phyloP scores from a whole-genome alignment of 768 basidiomycete species.

The Psilocybe cyanescens region DNA sequence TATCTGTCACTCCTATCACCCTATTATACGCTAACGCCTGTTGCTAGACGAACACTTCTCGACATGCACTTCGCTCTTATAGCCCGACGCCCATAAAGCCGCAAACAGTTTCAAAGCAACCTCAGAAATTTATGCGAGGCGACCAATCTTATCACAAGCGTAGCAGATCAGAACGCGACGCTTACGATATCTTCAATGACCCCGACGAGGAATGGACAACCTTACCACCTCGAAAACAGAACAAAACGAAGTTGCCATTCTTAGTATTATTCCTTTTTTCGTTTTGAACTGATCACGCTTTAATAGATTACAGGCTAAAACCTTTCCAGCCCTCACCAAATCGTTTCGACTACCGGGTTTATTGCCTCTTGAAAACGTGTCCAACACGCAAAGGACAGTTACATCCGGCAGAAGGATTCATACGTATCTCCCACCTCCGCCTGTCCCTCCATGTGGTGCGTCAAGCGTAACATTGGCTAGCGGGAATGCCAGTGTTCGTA shows the following conservation, averaged over 20 bases:
- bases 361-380: neutral
- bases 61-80: neutral
- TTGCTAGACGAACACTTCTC: neutral
- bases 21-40: neutral
- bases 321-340: constrained; percentile 8
- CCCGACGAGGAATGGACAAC: constrained; percentile 42
- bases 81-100: neutral
- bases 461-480: neutral
- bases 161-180: constrained; percentile 19
- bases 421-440: constrained; percentile 25
- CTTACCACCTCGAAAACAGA: constrained; percentile 34
- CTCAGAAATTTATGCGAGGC: neutral
- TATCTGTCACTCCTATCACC: neutral
- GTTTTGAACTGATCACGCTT: neutral
- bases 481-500: neutral
- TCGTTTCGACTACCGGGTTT: constrained; percentile 26
- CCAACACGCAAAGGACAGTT: constrained; percentile 1
- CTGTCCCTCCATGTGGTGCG: neutral
- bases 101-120: neutral
- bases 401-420: constrained; percentile 14
- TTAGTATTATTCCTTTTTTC: neutral
- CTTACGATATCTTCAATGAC: constrained; percentile 32
- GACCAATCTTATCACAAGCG: neutral
- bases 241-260: constrained; percentile 26
- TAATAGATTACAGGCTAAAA: neutral